Evolutionary conservation across 805 yeast species (phyloP).

Genomic region (Yarrowia sp.): DNA sequence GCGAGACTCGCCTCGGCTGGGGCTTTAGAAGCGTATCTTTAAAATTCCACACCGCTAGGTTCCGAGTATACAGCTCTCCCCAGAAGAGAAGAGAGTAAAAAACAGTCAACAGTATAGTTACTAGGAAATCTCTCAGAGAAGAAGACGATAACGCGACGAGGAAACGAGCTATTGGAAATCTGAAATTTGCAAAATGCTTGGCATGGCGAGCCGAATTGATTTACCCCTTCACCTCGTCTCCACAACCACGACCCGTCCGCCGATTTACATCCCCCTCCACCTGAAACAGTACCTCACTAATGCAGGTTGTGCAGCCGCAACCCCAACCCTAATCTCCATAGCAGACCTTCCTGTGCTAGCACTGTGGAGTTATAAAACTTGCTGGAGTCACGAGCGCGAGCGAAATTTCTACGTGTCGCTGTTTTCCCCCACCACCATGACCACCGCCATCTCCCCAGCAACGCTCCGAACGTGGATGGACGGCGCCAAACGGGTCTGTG

Average conservation of each 20-base stretch:
- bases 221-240: no score
- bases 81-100: no score
- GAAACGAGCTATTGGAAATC: not conserved
- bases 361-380: no score
- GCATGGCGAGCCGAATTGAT: no score
- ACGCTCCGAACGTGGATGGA: constrained; percentile 48
- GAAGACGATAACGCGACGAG: no score
- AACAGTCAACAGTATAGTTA: no score
- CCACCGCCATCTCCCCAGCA: constrained; percentile 43
- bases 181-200: not conserved
- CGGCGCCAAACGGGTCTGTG: constrained; percentile 45
- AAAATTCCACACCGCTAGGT: not conserved
- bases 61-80: no score
- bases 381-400: no score
- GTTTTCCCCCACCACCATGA: constrained; percentile 13
- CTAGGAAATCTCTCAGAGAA: no score
- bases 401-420: no score
- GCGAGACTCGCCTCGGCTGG: not conserved
- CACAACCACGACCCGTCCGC: no score
- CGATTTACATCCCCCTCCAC: not conserved
- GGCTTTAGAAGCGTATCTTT: not conserved
- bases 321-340: constrained; percentile 35
- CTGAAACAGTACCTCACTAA: constrained; percentile 32
- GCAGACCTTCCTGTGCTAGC: no score
- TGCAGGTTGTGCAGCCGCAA: constrained; percentile 20